Conservation (phyloP, 495 filamentous ascomycete species). For the Barbatosphaeria neglecta region DNA sequence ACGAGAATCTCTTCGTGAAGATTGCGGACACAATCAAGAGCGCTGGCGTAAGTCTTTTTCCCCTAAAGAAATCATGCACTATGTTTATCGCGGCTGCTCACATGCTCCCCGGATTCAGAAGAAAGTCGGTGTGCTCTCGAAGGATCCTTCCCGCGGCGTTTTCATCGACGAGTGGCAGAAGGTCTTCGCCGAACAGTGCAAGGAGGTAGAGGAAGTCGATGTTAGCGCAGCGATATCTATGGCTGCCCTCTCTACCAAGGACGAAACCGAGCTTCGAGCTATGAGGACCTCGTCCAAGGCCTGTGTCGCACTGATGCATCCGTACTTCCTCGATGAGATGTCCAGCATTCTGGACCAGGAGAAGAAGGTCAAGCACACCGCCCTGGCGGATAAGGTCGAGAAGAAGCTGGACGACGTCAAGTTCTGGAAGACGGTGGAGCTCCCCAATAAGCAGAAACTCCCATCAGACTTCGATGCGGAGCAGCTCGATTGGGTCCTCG, state of each 20-base stretch:
- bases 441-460: conserved; percentile 57
- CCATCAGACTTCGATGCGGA: conserved; percentile 78
- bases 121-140: conserved; percentile 76
- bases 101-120: conserved; percentile 40
- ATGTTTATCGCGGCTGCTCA: conserved; percentile 3
- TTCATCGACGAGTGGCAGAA: conserved; percentile 96
- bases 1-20: conserved; percentile 73
- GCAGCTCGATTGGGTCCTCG: conserved; percentile 87
- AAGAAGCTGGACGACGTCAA: conserved; percentile 83
- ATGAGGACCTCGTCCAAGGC: conserved; percentile 90
- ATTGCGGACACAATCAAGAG: conserved; percentile 75
- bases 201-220: conserved; percentile 84
- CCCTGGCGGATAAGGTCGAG: conserved; percentile 72
- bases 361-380: conserved; percentile 87
- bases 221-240: conserved; percentile 69
- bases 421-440: conserved; percentile 73
- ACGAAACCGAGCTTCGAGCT: conserved; percentile 84
- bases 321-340: conserved; percentile 97
- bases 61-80: background rate
- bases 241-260: conserved; percentile 85
- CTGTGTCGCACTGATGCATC: conserved; percentile 80
- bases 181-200: conserved; percentile 57
- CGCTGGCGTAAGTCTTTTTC: conserved; percentile 60
- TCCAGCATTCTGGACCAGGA: conserved; percentile 86
- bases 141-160: conserved; percentile 72